These are phyloP conservation scores for Boletales sp. DNA, from an alignment of 768 basidiomycete genomes.

Conservation along the genomic window DNA sequence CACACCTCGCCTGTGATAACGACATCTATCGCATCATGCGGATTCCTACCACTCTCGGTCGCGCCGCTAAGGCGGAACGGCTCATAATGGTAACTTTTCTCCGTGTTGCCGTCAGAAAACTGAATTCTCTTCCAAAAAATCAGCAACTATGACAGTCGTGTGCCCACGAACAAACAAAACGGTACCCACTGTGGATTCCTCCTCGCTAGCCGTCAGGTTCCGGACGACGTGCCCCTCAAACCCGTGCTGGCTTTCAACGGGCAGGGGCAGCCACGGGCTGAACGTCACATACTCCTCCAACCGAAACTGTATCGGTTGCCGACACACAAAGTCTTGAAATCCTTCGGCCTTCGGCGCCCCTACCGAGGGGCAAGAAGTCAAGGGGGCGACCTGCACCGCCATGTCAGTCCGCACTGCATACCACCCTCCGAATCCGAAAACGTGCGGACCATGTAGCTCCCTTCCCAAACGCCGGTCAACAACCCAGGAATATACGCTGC, in stretches of 20 bases:
- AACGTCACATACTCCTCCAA: constrained; percentile 45
- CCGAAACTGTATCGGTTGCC: constrained; percentile 49
- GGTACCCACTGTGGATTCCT: constrained; percentile 24
- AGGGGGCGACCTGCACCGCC: constrained; percentile 25
- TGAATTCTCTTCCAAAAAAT: constrained; percentile 16
- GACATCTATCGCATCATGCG: constrained; percentile 33
- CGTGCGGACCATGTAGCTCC: constrained; percentile 50
- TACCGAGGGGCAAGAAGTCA: constrained; percentile 14
- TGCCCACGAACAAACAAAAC: background rate
- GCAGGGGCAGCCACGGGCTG: constrained; percentile 35
- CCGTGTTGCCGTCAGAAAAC: constrained; percentile 27
- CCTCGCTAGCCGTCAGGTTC: constrained; percentile 17
- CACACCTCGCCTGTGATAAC: constrained; percentile 34
- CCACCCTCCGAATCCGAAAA: constrained; percentile 14
- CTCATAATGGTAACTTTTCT: constrained; percentile 27
- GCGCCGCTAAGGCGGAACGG: constrained; percentile 28
- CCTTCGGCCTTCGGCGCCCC: background rate
- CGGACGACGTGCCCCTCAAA: constrained; percentile 24
- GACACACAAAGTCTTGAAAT: constrained; percentile 37
- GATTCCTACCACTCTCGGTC: constrained; percentile 24
- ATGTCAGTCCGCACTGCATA: constrained; percentile 14
- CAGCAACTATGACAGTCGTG: constrained; percentile 21
- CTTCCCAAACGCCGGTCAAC: constrained; percentile 60
- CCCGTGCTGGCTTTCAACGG: constrained; percentile 14
- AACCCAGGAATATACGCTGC: constrained; percentile 40